Percentiles rank a stretch among this genome's conserved stretches.
phyloP scores from a whole-genome alignment of 1,284 basidiomycete species.

The Fomitopsis betulina region DNA sequence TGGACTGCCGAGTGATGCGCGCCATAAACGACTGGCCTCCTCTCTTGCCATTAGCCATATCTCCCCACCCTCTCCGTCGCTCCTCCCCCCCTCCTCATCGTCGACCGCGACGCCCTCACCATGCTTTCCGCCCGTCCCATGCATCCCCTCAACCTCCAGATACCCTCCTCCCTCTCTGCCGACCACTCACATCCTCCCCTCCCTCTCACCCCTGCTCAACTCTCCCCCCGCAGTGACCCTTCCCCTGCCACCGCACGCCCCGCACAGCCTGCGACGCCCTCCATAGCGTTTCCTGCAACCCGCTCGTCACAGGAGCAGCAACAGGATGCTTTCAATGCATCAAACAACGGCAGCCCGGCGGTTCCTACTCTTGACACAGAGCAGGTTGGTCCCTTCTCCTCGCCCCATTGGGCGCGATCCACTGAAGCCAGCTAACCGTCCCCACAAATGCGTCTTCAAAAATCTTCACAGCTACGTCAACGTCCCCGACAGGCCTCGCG shows the following conservation, averaged over 20 bases:
- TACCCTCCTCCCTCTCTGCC: slow-evolving; percentile 17
- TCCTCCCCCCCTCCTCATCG: slow-evolving; percentile 7
- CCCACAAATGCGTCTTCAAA: slow-evolving; percentile 1
- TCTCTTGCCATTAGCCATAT: slow-evolving; percentile 9
- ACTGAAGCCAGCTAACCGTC: slow-evolving; percentile 4
- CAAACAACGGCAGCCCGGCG: slow-evolving; percentile 7
- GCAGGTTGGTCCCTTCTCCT: slow-evolving; percentile 21
- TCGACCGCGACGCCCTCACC: slow-evolving; percentile 6
- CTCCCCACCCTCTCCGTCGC: slow-evolving; percentile 15
- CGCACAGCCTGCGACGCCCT: slow-evolving; percentile 13
- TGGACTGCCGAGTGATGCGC: slow-evolving; percentile 10
- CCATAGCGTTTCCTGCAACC: slow-evolving; percentile 14
- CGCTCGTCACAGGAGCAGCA: neutral
- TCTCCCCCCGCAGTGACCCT: slow-evolving; percentile 5
- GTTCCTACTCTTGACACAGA: slow-evolving; percentile 13
- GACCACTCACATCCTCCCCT: slow-evolving; percentile 6
- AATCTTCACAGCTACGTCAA: slow-evolving; percentile 16
- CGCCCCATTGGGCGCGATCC: neutral
- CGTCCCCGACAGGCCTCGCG: slow-evolving; percentile 24
- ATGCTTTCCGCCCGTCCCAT: slow-evolving; percentile 45
- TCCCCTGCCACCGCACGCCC: slow-evolving; percentile 4
- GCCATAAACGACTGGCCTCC: slow-evolving; percentile 12
- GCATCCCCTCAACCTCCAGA: slow-evolving; percentile 27
- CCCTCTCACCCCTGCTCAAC: slow-evolving; percentile 7
- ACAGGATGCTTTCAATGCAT: slow-evolving; percentile 3